Evolutionary conservation across 305 asterid species (phyloP).

Genomic region (Fraxinus xanthoxyloides): DNA sequence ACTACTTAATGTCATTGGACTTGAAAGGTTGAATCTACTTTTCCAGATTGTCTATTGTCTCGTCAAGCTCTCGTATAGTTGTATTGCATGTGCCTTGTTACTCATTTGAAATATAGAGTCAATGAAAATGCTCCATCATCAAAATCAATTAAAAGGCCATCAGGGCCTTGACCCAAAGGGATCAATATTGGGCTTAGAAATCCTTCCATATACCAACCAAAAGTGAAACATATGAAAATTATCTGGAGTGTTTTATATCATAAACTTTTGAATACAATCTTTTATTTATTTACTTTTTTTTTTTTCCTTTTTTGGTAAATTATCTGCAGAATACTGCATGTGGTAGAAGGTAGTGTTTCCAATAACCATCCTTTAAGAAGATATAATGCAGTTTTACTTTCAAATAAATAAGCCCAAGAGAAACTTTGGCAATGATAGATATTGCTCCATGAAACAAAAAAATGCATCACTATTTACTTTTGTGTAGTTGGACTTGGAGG

Average conservation of each 20-base stretch:
- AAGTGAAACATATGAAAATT: neutral
- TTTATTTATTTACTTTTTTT: too few species aligned
- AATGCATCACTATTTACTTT: neutral
- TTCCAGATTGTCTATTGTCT: neutral
- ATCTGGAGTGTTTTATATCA: neutral
- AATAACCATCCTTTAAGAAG: neutral
- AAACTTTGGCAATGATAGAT: neutral
- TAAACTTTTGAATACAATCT: neutral
- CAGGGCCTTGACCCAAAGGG: neutral
- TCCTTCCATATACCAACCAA: neutral
- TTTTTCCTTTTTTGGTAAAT: neutral
- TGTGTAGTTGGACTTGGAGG: conserved; percentile 4
- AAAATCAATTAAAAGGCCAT: neutral
- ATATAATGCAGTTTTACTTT: neutral
- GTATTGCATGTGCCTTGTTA: neutral
- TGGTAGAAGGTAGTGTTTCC: neutral
- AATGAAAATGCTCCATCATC: neutral
- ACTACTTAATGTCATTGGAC: neutral
- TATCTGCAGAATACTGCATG: neutral
- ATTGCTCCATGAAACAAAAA: conserved; percentile 5
- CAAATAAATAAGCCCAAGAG: neutral
- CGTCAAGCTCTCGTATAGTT: neutral
- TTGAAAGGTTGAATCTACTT: neutral
- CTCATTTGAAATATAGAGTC: neutral
- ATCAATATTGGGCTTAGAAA: neutral